Evolutionary conservation across 306 rosid genomes (phyloP).

Genomic region (Trifolium pratense): DNA sequence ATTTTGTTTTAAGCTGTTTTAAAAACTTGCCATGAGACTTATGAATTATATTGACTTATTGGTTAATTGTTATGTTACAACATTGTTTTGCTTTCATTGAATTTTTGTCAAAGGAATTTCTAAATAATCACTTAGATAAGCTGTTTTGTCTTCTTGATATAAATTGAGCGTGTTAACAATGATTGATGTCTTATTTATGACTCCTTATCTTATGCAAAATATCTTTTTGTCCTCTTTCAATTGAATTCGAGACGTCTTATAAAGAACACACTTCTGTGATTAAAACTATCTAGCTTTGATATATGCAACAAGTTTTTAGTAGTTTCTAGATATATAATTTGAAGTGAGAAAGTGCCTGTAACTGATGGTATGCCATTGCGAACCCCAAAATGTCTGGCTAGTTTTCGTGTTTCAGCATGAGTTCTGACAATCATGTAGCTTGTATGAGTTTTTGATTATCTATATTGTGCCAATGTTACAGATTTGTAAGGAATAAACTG

Average conservation of each 20-base stretch:
- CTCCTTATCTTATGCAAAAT: neutral
- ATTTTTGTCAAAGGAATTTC: conserved; percentile 20
- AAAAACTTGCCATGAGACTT: neutral
- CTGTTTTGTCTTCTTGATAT: conserved; percentile 12
- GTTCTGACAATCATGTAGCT: conserved; percentile 10
- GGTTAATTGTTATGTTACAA: conserved; percentile 2
- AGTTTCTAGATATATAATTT: neutral
- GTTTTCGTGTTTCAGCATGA: conserved; percentile 8
- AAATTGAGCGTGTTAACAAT: conserved; percentile 3
- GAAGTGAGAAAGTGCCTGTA: neutral
- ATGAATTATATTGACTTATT: neutral
- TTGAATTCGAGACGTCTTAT: neutral
- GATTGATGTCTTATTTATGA: conserved; percentile 11
- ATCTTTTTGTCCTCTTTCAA: neutral
- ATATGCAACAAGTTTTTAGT: neutral
- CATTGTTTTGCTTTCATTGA: conserved; percentile 15
- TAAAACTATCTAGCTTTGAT: neutral
- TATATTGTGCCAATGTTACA: conserved; percentile 41
- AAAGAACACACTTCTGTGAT: neutral
- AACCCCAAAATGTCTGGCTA: conserved; percentile 13
- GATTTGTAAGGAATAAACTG: conserved; percentile 50
- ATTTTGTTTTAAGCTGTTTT: neutral
- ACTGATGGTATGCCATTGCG: neutral
- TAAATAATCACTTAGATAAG: neutral
- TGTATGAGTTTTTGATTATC: conserved; percentile 26